Percentiles rank a stretch among this genome's conserved stretches.
Conservation (phyloP, 2,329 filamentous ascomycete genomes). For the Calonectria hongkongensis region DNA sequence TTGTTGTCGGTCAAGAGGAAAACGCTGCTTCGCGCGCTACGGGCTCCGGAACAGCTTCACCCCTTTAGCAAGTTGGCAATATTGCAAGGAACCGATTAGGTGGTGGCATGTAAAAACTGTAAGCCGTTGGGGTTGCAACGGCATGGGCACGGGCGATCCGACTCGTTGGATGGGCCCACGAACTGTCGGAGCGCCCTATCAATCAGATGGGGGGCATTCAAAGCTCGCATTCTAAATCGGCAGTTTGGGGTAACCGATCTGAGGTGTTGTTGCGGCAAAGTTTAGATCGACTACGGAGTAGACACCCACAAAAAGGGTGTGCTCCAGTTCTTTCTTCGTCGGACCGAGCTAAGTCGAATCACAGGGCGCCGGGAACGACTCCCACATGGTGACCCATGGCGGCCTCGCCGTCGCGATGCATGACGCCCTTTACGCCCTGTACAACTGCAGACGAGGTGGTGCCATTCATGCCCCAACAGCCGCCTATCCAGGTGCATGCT, state of each 20-base stretch:
- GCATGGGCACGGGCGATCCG: neutral
- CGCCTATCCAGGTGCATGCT: conserved; percentile 5
- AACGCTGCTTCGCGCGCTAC: too few species aligned
- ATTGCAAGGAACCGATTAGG: neutral
- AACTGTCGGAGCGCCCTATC: neutral
- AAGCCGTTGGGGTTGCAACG: conserved; percentile 5
- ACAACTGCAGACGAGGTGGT: conserved; percentile 1
- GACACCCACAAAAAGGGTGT: neutral
- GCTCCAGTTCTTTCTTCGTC: neutral
- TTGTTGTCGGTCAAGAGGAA: too few species aligned
- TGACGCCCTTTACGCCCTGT: conserved; percentile 13
- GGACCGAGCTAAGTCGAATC: neutral
- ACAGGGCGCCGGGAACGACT: neutral
- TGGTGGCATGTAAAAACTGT: neutral
- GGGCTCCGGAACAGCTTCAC: too few species aligned
- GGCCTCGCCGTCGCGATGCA: conserved; percentile 14
- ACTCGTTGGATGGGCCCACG: conserved; percentile 17
- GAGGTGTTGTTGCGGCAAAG: conserved; percentile 17
- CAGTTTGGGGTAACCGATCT: conserved; percentile 24
- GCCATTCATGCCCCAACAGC: neutral
- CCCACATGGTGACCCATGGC: conserved; percentile 2
- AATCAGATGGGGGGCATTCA: neutral
- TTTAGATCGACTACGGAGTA: conserved; percentile 16
- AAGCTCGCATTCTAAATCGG: conserved; percentile 3
- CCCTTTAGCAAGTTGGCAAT: neutral